Percentiles rank a stretch among this genome's conserved stretches.
Conservation (phyloP, 2,329 filamentous ascomycete species). For the Trichoderma sp. region DNA sequence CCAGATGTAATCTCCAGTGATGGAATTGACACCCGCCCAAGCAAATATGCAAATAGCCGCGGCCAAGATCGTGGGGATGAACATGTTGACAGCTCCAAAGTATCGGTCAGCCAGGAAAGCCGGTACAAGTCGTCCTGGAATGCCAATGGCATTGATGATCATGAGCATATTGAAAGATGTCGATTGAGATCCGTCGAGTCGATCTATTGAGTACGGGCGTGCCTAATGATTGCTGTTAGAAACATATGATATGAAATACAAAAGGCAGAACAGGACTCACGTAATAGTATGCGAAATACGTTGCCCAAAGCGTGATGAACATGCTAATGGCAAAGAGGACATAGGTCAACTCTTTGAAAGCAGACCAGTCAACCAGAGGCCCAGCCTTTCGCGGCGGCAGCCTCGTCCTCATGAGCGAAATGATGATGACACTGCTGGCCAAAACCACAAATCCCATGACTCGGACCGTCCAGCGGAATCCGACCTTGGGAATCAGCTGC, state of each 20-base stretch:
- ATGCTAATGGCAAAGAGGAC: slow-evolving; percentile 34
- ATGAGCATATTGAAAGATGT: slow-evolving; percentile 58
- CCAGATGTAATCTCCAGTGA: slow-evolving; percentile 53
- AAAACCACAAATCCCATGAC: slow-evolving; percentile 60
- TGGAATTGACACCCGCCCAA: slow-evolving; percentile 52
- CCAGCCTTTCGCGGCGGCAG: slow-evolving; percentile 49
- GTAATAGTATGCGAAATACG: slow-evolving; percentile 52
- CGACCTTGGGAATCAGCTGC: slow-evolving; percentile 57
- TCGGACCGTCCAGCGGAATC: slow-evolving; percentile 65
- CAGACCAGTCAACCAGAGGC: slow-evolving; percentile 48
- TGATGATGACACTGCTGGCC: slow-evolving; percentile 39
- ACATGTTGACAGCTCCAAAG: slow-evolving; percentile 55
- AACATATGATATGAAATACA: not conserved
- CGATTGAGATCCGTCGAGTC: slow-evolving; percentile 45
- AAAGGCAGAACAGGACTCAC: slow-evolving; percentile 27
- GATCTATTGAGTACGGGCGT: slow-evolving; percentile 39
- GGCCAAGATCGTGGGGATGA: slow-evolving; percentile 50
- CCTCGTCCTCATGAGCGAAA: slow-evolving; percentile 46
- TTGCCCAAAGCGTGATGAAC: slow-evolving; percentile 46
- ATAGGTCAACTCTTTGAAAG: slow-evolving; percentile 51
- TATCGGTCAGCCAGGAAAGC: slow-evolving; percentile 54
- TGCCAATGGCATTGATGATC: slow-evolving; percentile 57
- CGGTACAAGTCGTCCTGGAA: slow-evolving; percentile 54
- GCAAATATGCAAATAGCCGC: slow-evolving; percentile 46
- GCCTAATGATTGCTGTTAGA: slow-evolving; percentile 30